These are phyloP conservation scores for Cladophialophora psammophila DNA, from an alignment of 2,329 filamentous ascomycete species.

Conservation along the genomic window DNA sequence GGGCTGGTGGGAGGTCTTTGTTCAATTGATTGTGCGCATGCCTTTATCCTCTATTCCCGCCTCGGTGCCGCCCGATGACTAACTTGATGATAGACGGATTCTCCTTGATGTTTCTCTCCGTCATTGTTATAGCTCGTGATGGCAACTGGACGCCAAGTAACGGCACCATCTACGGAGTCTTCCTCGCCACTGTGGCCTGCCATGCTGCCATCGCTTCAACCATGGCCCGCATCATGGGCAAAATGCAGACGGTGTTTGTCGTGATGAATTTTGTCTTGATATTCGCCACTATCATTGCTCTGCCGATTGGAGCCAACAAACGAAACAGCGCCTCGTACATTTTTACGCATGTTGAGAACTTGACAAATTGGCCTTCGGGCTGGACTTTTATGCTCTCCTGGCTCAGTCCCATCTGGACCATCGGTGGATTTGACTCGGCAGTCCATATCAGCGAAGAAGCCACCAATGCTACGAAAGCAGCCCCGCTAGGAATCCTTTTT, in stretches of 20 bases:
- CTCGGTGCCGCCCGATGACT: neutral
- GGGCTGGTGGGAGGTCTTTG: slow-evolving; percentile 68
- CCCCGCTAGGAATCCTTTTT: slow-evolving; percentile 67
- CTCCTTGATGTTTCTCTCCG: slow-evolving; percentile 65
- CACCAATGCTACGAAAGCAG: slow-evolving; percentile 65
- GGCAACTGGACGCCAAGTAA: slow-evolving; percentile 64
- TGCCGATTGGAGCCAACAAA: slow-evolving; percentile 58
- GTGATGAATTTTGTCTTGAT: slow-evolving; percentile 65
- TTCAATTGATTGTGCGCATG: slow-evolving; percentile 62
- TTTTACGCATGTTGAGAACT: slow-evolving; percentile 64
- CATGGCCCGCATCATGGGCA: slow-evolving; percentile 64
- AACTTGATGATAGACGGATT: slow-evolving; percentile 51
- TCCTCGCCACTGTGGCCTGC: slow-evolving; percentile 60
- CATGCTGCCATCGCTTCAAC: slow-evolving; percentile 64
- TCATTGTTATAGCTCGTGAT: slow-evolving; percentile 64
- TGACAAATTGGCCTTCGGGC: slow-evolving; percentile 64
- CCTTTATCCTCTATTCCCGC: slow-evolving; percentile 26
- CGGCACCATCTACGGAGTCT: slow-evolving; percentile 65
- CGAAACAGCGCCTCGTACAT: slow-evolving; percentile 59
- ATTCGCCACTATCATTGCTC: slow-evolving; percentile 62
- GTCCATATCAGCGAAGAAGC: slow-evolving; percentile 68
- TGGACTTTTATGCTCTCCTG: slow-evolving; percentile 68
- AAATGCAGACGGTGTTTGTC: slow-evolving; percentile 64
- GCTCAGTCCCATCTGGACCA: slow-evolving; percentile 69
- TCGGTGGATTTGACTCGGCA: slow-evolving; percentile 60